Base-by-base conservation (phyloP, 352 stramenopile genomes). In the Phytophthora meadii region DNA sequence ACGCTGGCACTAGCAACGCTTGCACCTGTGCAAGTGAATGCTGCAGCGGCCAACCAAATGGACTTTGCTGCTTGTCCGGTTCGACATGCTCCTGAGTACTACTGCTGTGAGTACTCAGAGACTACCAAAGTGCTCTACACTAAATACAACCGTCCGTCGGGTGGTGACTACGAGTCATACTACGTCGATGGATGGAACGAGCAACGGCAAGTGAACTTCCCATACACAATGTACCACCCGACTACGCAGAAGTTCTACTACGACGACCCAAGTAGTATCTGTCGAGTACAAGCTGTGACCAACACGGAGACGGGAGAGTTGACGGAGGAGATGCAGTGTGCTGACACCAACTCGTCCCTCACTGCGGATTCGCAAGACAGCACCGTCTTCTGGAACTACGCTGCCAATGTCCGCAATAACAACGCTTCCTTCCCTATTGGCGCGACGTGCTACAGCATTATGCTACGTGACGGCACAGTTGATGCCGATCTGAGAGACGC, bases 371-470 rank as follows among this genome's bases (percentile, higher is more conserved):
- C 74, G 2, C 70, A 66, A 28, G 61, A 84, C 27, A 64, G 42
- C 10, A 74, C 44, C 14, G 64, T 81, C 34, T 85, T 77, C 50
- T 82, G 73, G 76, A 81, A 63, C 8, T 82, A 62, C 36, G 42
- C 30, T 5, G 61, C 65, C 36, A 85, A 82, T 48, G 52, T 65
- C 11, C 71, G 65, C 50, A 85, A 84, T 54, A 84, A 84, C 48
- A 84, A 84, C 34, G 76, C 73, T 6, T 68, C 61, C 11, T 86
- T 86, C 53, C 77, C 77, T 7, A 57, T 82, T 27, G 75, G 70
- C 22, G 74, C 74, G 4, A 62, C 42, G 6, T 86, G 77, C 67
- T 68, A 63, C 28, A 79, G 58, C 4, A 24, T 79, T 40, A 79
- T 76, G 71, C 12, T 57, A 14, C 42, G 41, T 34, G 68, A 74